A percentile compares a stretch with the other conserved stretches of the same genome.
phyloP scores from a whole-genome alignment of 2,329 filamentous ascomycete genomes.

The Paraphaeosphaeria minitans region DNA sequence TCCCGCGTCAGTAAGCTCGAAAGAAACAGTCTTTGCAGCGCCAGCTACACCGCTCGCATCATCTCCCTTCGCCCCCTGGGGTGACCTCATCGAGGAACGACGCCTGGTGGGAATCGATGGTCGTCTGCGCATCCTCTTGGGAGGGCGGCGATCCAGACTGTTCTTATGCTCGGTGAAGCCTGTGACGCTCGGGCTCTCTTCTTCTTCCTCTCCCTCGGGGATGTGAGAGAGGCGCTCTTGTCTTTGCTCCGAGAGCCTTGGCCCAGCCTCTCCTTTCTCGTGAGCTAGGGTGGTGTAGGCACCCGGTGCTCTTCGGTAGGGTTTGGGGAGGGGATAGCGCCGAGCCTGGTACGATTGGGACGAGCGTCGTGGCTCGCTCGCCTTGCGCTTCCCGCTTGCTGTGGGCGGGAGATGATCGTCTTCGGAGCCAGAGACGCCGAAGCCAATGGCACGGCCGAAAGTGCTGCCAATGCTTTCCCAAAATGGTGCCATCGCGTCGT shows the following conservation, averaged over 20 bases:
- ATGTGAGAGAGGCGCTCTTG: neutral
- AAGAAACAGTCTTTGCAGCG: neutral
- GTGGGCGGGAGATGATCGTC: neutral
- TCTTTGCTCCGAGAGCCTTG: neutral
- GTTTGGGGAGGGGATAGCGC: neutral
- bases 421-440: neutral
- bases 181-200: neutral
- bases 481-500: neutral
- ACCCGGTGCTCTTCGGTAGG: neutral
- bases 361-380: neutral
- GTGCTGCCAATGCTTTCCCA: neutral
- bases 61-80: too few species aligned
- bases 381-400: neutral
- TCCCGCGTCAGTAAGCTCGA: neutral
- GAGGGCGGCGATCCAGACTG: neutral
- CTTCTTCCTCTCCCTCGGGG: neutral
- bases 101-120: neutral
- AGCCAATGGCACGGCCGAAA: neutral
- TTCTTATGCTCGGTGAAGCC: neutral
- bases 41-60: neutral
- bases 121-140: neutral
- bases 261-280: neutral
- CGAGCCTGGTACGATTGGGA: neutral
- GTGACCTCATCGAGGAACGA: neutral
- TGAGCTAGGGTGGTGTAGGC: neutral